Conservation (phyloP, 2,329 filamentous ascomycete species). For the Xylariales sp. region DNA sequence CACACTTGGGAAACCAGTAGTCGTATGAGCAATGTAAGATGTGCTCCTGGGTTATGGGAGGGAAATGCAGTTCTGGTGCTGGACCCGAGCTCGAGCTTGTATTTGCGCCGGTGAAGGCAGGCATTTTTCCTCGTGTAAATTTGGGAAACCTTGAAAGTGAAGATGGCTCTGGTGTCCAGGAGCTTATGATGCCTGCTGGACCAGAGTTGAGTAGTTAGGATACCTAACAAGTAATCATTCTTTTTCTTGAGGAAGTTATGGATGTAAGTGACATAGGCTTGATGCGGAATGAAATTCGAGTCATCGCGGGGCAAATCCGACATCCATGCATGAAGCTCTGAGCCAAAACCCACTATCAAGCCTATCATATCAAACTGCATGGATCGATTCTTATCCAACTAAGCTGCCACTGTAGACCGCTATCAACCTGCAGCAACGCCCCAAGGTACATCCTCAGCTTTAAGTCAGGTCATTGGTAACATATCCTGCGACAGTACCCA, state of each 20-base stretch:
- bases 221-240: too few relatives aligned
- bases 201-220: too few relatives aligned
- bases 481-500: too few relatives aligned
- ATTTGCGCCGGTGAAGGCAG: slow-evolving; percentile 18
- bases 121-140: slow-evolving; percentile 18
- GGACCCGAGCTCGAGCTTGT: slow-evolving; percentile 16
- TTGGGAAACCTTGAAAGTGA: too few relatives aligned
- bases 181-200: too few relatives aligned
- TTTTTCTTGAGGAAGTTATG: too few relatives aligned
- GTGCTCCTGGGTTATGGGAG: slow-evolving; percentile 77
- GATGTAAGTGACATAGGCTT: too few relatives aligned
- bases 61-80: slow-evolving; percentile 48
- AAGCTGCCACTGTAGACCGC: slow-evolving; percentile 16
- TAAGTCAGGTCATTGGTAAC: too few relatives aligned
- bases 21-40: slow-evolving; percentile 95
- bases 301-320: slow-evolving; percentile 11
- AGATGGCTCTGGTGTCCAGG: too few relatives aligned
- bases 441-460: not conserved
- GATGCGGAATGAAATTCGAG: slow-evolving; percentile 5
- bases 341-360: slow-evolving; percentile 10
- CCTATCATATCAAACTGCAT: not conserved
- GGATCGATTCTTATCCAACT: not conserved
- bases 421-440: slow-evolving; percentile 11
- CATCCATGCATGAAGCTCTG: slow-evolving; percentile 8
- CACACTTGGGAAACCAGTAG: slow-evolving; percentile 76